Evolutionary conservation across 495 filamentous ascomycete species (phyloP), one percentile per base, ranked within the genome.

Genomic region (Parathielavia hyrcaniae): DNA sequence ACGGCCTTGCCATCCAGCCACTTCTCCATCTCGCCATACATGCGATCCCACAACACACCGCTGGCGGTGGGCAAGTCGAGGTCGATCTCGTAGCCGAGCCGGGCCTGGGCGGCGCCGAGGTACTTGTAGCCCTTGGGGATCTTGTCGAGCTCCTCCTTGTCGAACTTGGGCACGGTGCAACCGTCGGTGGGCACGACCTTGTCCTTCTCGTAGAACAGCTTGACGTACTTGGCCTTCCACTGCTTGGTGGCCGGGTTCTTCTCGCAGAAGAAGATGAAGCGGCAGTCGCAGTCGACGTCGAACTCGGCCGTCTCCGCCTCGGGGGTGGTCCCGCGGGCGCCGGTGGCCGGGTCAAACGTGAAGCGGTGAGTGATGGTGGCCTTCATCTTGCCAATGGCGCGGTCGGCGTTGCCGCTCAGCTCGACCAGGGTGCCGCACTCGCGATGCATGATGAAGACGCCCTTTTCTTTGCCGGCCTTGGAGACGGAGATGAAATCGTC

Each of bases 351-450:
- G 20, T 57, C 54, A 36, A 80, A 72, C 4, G 46, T 64, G 69
- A 86, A 86, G 35, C 83, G 77, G 67, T 86, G 83, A 2, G 83
- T 86, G 67, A 86, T 86, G 43, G 82, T 85, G 2, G 83, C 83
- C 67, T 86, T 86, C 81, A 86, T 82, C 70, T 86, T 86, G 58
- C 81, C 82, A 8, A 86, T 77, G n/a, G 83, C 83, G n/a, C 83
- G 80, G 26, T 40, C 61, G 17, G 57, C 72, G 36, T 63, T 59
- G 16, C 68, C 58, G 35, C 68, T 75, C 49, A 86, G 77, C 58
- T 86, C 83, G 6, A 74, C 82, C 85, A 80, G 73, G 0, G 75
- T 77, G 26, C 83, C 82, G 66, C 83, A 83, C 67, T 79, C 76
- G 54, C 83, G 81, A 64, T 86, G 83, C 82, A 85, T 83, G 72